Evolutionary conservation across 1,139 yeast species (phyloP).

Genomic region (Kurtzmaniella quercitrusa): DNA sequence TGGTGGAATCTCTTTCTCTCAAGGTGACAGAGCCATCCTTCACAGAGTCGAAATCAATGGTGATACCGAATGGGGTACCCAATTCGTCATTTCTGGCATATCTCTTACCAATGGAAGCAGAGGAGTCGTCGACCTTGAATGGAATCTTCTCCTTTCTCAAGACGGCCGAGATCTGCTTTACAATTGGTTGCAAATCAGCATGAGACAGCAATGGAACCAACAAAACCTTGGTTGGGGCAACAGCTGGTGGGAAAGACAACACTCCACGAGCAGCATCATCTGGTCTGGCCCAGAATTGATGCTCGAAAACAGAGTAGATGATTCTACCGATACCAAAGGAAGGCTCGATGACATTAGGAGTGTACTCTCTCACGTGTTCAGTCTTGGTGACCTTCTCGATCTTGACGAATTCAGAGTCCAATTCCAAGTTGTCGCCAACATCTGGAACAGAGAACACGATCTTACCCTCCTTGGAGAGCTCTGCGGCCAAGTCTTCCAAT

Average conservation of each 20-base stretch:
- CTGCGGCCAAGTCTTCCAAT: constrained; percentile 70
- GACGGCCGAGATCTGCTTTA: constrained; percentile 60
- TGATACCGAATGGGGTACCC: constrained; percentile 98
- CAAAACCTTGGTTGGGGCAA: constrained; percentile 96
- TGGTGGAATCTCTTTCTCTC: constrained; percentile 97
- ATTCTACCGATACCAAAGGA: constrained; percentile 99
- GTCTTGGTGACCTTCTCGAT: constrained; percentile 77
- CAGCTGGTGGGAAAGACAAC: constrained; percentile 88
- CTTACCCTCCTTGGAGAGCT: constrained; percentile 60
- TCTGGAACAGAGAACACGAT: constrained; percentile 61
- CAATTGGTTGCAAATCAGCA: constrained; percentile 73
- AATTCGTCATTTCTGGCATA: constrained; percentile 98
- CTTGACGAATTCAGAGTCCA: constrained; percentile 65
- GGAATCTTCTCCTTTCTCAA: constrained; percentile 84
- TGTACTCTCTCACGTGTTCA: constrained; percentile 91
- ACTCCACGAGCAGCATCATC: constrained; percentile 90
- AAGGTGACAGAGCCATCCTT: constrained; percentile 88
- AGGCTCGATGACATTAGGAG: constrained; percentile 98
- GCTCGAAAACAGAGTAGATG: constrained; percentile 89
- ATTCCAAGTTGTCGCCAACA: constrained; percentile 58
- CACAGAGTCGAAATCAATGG: constrained; percentile 92
- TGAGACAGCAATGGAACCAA: constrained; percentile 91
- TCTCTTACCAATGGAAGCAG: constrained; percentile 97
- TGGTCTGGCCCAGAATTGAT: constrained; percentile 91
- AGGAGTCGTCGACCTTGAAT: constrained; percentile 94